These are phyloP conservation scores for Microbotryomycetes sp. DNA, from an alignment of 1,284 basidiomycete genomes.

Conservation along the genomic window DNA sequence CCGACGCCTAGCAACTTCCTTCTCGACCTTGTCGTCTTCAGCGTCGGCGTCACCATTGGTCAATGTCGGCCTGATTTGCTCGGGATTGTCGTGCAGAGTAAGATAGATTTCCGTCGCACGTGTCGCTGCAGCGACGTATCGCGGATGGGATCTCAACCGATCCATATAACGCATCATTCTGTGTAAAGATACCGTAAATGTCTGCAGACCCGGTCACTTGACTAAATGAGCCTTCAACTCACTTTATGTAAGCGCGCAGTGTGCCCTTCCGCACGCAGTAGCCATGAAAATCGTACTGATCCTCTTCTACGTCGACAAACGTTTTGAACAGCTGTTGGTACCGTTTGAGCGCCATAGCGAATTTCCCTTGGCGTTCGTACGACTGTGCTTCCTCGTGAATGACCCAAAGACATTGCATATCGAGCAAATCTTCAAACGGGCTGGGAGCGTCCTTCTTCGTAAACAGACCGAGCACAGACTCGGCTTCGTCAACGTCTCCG, in stretches of 20 bases:
- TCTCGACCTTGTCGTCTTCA: neutral
- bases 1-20: constrained; percentile 8
- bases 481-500: constrained; percentile 67
- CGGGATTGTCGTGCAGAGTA: constrained; percentile 63
- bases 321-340: constrained; percentile 71
- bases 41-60: constrained; percentile 31
- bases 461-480: constrained; percentile 67
- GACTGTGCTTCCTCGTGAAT: constrained; percentile 74
- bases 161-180: constrained; percentile 27
- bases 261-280: constrained; percentile 90
- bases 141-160: constrained; percentile 16
- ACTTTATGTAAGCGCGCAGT: constrained; percentile 77
- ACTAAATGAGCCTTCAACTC: constrained; percentile 50
- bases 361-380: constrained; percentile 56
- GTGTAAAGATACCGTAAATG: constrained; percentile 4
- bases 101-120: constrained; percentile 58
- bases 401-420: constrained; percentile 93
- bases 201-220: constrained; percentile 2
- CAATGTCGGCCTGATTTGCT: neutral
- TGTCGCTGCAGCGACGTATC: constrained; percentile 16
- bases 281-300: constrained; percentile 97
- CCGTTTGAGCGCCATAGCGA: constrained; percentile 79
- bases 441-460: constrained; percentile 84
- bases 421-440: constrained; percentile 75
- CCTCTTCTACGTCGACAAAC: constrained; percentile 85